These are phyloP conservation scores for Fusarium xyrophilum DNA, from an alignment of 2,329 filamentous ascomycete species.

Conservation along the genomic window DNA sequence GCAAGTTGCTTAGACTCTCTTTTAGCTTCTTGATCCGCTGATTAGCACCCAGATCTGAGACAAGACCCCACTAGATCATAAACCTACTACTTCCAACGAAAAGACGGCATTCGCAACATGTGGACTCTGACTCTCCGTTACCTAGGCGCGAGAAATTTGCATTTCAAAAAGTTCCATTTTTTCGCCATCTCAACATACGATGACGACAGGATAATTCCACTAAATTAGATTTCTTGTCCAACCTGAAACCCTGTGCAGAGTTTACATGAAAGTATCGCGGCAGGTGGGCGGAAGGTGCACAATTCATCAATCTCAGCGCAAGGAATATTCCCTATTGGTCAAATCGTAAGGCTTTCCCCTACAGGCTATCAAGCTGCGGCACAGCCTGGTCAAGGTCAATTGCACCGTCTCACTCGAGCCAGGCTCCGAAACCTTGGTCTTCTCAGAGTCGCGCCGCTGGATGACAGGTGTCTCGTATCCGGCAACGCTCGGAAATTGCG, in stretches of 20 bases:
- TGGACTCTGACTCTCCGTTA: not conserved
- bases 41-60: not conserved
- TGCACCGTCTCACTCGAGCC: constrained; percentile 61
- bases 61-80: not conserved
- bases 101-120: not conserved
- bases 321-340: not conserved
- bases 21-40: not conserved
- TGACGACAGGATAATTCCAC: not conserved
- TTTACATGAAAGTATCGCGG: not conserved
- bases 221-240: not conserved
- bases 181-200: not conserved
- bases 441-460: constrained; percentile 77
- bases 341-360: not conserved
- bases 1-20: not conserved
- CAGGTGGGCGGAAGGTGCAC: not conserved
- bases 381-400: constrained; percentile 60
- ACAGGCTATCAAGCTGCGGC: not conserved
- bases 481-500: constrained; percentile 51
- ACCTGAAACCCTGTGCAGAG: not conserved
- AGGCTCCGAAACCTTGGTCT: constrained; percentile 61
- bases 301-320: not conserved
- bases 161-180: constrained; percentile 1
- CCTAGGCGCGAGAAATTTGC: not conserved
- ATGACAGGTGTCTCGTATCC: constrained; percentile 68
- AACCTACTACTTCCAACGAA: not conserved